Conservation (phyloP, 1,284 basidiomycete species). For the Fistulinella staudtii region DNA sequence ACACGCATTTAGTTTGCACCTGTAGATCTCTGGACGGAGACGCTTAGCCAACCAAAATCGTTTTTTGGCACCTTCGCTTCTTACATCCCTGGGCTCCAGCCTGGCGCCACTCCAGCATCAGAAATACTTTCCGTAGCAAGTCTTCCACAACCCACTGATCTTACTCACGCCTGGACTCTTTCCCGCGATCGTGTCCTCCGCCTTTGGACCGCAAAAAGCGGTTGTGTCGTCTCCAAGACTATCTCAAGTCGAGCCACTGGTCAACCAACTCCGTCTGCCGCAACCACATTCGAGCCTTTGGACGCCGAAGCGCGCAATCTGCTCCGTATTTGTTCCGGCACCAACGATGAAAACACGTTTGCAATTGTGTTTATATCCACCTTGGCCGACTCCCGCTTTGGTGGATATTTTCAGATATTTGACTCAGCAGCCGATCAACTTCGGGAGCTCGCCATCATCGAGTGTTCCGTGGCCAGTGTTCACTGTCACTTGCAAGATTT, state of each 20-base stretch:
- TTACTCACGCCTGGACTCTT: constrained; percentile 75
- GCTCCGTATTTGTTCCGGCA: constrained; percentile 51
- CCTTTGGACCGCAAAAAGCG: constrained; percentile 73
- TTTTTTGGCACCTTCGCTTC: constrained; percentile 64
- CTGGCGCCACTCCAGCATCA: constrained; percentile 42
- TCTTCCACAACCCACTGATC: constrained; percentile 67
- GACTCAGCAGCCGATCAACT: constrained; percentile 53
- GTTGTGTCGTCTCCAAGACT: constrained; percentile 60
- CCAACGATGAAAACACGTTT: constrained; percentile 45
- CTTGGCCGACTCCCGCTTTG: constrained; percentile 54
- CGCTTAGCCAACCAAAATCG: constrained; percentile 54
- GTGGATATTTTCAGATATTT: constrained; percentile 68
- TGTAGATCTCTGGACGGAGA: constrained; percentile 67
- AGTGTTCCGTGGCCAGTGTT: constrained; percentile 54
- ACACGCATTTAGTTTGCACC: constrained; percentile 6
- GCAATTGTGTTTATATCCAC: constrained; percentile 64
- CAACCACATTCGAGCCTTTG: constrained; percentile 47
- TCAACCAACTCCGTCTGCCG: constrained; percentile 23
- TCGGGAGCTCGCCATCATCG: constrained; percentile 50
- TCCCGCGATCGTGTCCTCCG: constrained; percentile 85
- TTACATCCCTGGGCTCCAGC: constrained; percentile 55
- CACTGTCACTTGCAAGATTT: constrained; percentile 77
- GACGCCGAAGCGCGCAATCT: constrained; percentile 58
- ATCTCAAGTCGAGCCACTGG: constrained; percentile 34
- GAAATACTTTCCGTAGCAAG: constrained; percentile 66